Evolutionary conservation across 495 filamentous ascomycete genomes (phyloP).

Genomic region (Arthonia radiata): DNA sequence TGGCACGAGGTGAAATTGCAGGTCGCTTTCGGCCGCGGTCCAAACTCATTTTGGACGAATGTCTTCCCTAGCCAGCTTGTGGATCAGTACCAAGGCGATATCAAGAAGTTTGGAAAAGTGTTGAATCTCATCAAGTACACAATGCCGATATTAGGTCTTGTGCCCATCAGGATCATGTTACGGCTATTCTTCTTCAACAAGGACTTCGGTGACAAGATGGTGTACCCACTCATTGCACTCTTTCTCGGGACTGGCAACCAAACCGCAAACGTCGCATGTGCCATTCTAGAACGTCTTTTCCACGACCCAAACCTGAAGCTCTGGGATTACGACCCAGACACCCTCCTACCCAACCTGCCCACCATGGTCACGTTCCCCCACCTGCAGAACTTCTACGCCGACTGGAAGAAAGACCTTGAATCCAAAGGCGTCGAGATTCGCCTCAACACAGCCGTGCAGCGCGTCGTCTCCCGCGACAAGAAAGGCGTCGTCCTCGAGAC

Average conservation of each 20-base stretch:
- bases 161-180: slow-evolving; percentile 48
- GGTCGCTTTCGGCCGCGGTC: slow-evolving; percentile 55
- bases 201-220: slow-evolving; percentile 52
- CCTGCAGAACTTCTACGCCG: slow-evolving; percentile 41
- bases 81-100: slow-evolving; percentile 33
- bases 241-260: slow-evolving; percentile 57
- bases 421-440: slow-evolving; percentile 38
- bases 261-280: slow-evolving; percentile 48
- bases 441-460: slow-evolving; percentile 33
- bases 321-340: slow-evolving; percentile 51
- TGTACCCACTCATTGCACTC: slow-evolving; percentile 47
- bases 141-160: slow-evolving; percentile 42
- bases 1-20: slow-evolving; percentile 51
- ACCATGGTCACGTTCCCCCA: slow-evolving; percentile 65
- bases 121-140: slow-evolving; percentile 43
- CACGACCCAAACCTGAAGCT: slow-evolving; percentile 48
- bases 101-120: slow-evolving; percentile 37
- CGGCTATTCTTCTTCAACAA: slow-evolving; percentile 45
- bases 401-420: slow-evolving; percentile 37
- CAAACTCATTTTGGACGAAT: slow-evolving; percentile 56
- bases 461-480: slow-evolving; percentile 29
- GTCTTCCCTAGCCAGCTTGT: slow-evolving; percentile 49
- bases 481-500: slow-evolving; percentile 28
- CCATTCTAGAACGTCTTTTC: slow-evolving; percentile 52
- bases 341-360: slow-evolving; percentile 43